Conservation (phyloP, 2,329 filamentous ascomycete genomes). For the Pseudocercospora crystallina region DNA sequence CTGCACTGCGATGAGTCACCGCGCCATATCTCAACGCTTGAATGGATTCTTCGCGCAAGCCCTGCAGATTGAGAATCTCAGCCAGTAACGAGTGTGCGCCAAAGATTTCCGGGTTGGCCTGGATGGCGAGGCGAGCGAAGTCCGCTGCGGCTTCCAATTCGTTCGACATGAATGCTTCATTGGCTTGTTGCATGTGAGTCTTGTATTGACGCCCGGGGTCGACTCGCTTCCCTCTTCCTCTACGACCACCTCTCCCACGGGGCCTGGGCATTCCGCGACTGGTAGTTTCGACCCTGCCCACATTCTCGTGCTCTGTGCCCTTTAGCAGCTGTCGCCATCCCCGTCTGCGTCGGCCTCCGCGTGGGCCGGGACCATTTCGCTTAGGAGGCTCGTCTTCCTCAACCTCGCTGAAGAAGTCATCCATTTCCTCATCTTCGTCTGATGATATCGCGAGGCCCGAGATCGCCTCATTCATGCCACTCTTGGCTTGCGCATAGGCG, state of each 20-base stretch:
- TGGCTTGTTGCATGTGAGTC: conserved; percentile 64
- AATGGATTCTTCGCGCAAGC: conserved; percentile 57
- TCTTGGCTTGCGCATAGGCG: neutral
- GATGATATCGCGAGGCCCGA: no score
- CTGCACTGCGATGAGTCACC: conserved; percentile 55
- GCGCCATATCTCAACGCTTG: conserved; percentile 59
- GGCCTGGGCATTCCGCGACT: conserved; percentile 13
- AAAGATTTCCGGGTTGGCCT: conserved; percentile 62
- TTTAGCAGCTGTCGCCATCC: conserved; percentile 36
- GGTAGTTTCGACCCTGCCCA: conserved; percentile 17
- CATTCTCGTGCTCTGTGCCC: conserved; percentile 35
- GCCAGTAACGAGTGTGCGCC: conserved; percentile 61
- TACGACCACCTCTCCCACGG: conserved; percentile 28
- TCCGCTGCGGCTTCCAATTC: conserved; percentile 61
- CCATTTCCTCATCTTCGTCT: no score
- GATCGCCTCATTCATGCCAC: no score
- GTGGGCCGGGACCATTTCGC: conserved; percentile 2
- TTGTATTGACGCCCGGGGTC: conserved; percentile 73
- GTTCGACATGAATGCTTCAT: conserved; percentile 63
- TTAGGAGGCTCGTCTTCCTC: neutral
- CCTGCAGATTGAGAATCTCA: conserved; percentile 57
- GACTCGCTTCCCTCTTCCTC: conserved; percentile 54
- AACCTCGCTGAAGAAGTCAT: neutral
- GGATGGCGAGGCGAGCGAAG: conserved; percentile 50
- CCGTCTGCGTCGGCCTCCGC: conserved; percentile 24